Conservation (phyloP, 352 stramenopile species). For the Blastocystis sp. region DNA sequence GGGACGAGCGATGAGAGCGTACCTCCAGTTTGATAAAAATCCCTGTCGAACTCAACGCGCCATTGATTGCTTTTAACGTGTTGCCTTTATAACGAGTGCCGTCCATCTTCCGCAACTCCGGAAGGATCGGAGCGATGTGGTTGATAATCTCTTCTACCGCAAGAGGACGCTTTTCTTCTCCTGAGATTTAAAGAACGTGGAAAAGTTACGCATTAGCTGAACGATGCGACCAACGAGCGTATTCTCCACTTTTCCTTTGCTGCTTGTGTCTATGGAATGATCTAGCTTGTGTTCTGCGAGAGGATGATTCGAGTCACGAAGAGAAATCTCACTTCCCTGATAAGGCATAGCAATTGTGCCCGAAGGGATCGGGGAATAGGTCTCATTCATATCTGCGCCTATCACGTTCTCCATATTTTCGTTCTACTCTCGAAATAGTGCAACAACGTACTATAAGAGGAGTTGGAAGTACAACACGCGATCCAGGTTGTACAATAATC, state of each 20-base stretch:
- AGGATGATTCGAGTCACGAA: neutral
- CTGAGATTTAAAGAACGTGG: neutral
- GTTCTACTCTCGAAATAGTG: neutral
- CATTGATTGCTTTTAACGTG: conserved; percentile 22
- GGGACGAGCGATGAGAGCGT: neutral
- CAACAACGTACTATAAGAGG: neutral
- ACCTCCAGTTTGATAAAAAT: conserved; percentile 16
- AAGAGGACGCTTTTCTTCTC: neutral
- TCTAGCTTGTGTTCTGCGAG: neutral
- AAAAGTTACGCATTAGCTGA: conserved; percentile 1
- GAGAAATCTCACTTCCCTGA: neutral
- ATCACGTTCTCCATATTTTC: neutral
- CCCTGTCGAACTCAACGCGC: conserved; percentile 23
- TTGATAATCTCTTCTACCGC: neutral
- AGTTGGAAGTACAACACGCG: conserved; percentile 11
- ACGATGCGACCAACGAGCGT: conserved; percentile 15
- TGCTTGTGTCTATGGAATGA: neutral
- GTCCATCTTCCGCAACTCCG: conserved; percentile 9
- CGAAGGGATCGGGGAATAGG: neutral
- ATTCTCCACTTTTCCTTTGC: neutral
- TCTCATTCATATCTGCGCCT: neutral
- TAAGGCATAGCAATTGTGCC: neutral
- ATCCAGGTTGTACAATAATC: neutral
- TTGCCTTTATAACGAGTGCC: conserved; percentile 38
- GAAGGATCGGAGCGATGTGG: neutral